Percentiles rank a stretch among this genome's conserved stretches.
Evolutionary conservation across 2,329 filamentous ascomycete genomes (phyloP).

Genomic region (Claviceps pazoutovae): DNA sequence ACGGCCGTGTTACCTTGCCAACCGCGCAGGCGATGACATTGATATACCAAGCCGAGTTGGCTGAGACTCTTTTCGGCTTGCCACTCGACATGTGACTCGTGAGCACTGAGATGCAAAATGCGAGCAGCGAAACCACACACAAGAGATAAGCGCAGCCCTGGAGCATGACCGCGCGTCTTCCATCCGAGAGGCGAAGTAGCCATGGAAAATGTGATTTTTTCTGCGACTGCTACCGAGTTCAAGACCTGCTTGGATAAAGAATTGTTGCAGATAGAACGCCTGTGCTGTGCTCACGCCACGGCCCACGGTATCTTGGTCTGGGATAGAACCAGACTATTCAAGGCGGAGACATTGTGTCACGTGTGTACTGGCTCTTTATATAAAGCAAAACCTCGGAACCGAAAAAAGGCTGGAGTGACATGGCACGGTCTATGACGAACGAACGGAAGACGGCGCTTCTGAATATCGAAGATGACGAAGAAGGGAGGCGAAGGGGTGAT

Average conservation of each 20-base stretch:
- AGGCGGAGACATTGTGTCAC: background rate
- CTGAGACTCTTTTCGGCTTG: background rate
- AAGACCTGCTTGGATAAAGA: background rate
- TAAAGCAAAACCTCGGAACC: background rate
- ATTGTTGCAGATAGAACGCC: background rate
- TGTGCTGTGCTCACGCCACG: background rate
- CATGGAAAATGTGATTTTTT: background rate
- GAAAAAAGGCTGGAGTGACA: background rate
- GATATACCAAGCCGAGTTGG: constrained; percentile 4
- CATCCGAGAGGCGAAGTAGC: background rate
- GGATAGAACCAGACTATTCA: background rate
- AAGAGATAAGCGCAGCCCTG: background rate
- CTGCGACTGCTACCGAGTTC: background rate
- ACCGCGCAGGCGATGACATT: constrained; percentile 1
- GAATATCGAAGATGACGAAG: background rate
- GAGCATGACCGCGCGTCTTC: background rate
- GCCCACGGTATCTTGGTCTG: background rate
- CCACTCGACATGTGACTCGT: background rate
- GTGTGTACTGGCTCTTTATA: background rate
- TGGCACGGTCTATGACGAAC: background rate
- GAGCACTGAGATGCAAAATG: background rate
- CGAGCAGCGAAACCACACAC: background rate
- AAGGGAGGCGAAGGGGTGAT: background rate
- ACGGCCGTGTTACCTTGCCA: background rate
- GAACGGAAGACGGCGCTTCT: background rate